Conservation (phyloP, 1,284 basidiomycete genomes). For the Ceratobasidium papillatum region DNA sequence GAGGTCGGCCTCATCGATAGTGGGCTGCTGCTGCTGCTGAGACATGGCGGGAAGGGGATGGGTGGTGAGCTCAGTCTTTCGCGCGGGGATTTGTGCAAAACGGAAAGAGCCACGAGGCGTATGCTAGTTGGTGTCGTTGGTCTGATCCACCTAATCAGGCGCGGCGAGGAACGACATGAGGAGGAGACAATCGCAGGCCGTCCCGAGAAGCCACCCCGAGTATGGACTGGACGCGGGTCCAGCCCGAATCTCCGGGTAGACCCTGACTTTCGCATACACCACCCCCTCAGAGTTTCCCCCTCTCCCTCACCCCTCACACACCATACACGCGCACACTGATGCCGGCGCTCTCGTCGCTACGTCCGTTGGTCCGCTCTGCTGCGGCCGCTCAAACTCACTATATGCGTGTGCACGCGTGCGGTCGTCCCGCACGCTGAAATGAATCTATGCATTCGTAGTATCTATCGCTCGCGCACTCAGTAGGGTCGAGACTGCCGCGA, state of each 20-base stretch:
- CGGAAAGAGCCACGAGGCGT: constrained; percentile 36
- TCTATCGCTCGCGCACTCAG: constrained; percentile 32
- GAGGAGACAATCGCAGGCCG: constrained; percentile 26
- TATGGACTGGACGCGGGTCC: constrained; percentile 34
- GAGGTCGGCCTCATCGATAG: constrained; percentile 37
- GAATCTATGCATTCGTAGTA: constrained; percentile 28
- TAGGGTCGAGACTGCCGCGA: constrained; percentile 41
- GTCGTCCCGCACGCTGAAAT: constrained; percentile 26
- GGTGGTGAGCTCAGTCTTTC: constrained; percentile 2
- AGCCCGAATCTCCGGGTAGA: constrained; percentile 18
- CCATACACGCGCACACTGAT: constrained; percentile 45
- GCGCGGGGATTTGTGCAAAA: constrained; percentile 39
- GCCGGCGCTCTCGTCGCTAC: constrained; percentile 5
- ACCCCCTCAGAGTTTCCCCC: constrained; percentile 25
- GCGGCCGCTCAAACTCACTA: constrained; percentile 13
- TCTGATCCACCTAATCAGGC: constrained; percentile 33
- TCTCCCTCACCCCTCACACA: constrained; percentile 53
- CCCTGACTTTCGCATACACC: neutral
- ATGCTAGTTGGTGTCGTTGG: constrained; percentile 5
- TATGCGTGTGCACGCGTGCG: constrained; percentile 6
- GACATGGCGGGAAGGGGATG: constrained; percentile 36
- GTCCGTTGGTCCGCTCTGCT: constrained; percentile 11
- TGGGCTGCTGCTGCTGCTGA: neutral
- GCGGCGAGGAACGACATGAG: constrained; percentile 33
- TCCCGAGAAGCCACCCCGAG: constrained; percentile 38